These are phyloP conservation scores for Choricystis sp. DNA, from an alignment of 139 green algal genomes.

Conservation along the genomic window DNA sequence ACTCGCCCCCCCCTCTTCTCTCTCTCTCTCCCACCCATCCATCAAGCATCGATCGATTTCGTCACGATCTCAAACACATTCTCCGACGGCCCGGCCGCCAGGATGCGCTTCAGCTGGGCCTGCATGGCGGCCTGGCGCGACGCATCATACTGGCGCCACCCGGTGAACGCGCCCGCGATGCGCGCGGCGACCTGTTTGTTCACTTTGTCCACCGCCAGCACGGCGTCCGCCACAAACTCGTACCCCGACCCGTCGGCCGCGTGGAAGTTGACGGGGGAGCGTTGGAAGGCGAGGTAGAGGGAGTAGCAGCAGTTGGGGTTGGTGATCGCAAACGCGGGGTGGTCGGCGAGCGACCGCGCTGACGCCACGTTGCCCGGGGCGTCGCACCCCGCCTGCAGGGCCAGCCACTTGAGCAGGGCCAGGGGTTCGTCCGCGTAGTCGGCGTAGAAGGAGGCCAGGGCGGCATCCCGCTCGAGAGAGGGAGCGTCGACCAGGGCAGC, in stretches of 20 bases:
- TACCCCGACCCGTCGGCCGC: conserved; percentile 83
- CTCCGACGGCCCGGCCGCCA: conserved; percentile 50
- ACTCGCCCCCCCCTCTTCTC: no score
- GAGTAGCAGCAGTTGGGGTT: conserved; percentile 84
- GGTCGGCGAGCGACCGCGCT: conserved; percentile 51
- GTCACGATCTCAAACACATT: conserved; percentile 90
- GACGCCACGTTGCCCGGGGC: conserved; percentile 55
- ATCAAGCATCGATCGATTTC: conserved; percentile 47
- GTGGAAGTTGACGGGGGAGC: conserved; percentile 86
- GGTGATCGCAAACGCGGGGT: conserved; percentile 76
- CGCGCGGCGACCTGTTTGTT: conserved; percentile 80
- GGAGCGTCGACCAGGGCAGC: conserved; percentile 35
- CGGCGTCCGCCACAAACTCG: conserved; percentile 72
- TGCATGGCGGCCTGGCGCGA: conserved; percentile 55
- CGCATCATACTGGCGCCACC: conserved; percentile 67
- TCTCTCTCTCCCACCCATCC: no score
- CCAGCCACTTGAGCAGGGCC: conserved; percentile 87
- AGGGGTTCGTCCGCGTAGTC: conserved; percentile 74
- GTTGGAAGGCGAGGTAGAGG: conserved; percentile 61
- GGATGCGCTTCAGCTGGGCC: conserved; percentile 68
- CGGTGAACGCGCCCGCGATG: conserved; percentile 66
- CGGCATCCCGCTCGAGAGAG: conserved; percentile 12
- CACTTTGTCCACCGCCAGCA: conserved; percentile 58
- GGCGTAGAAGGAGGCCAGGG: conserved; percentile 61
- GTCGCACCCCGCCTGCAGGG: conserved; percentile 45